Evolutionary conservation across 257 asterid species (phyloP).

Genomic region (Nicotiana attenuata): DNA sequence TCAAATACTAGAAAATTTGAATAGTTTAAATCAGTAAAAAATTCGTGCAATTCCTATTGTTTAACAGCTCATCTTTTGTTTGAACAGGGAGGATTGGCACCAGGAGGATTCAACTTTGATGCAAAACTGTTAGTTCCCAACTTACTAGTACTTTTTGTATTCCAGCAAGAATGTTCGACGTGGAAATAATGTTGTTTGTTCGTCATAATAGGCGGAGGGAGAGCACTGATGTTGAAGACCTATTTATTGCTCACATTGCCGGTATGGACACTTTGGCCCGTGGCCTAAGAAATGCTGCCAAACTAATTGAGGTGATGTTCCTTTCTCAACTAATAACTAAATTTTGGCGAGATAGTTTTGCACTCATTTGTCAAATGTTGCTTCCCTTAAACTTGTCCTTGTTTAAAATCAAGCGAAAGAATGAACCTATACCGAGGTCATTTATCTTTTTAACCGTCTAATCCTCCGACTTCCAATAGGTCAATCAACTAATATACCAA

Average conservation of each 20-base stretch:
- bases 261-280: constrained; percentile 97
- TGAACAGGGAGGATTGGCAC: constrained; percentile 85
- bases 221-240: constrained; percentile 94
- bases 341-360: neutral
- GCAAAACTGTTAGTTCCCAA: constrained; percentile 69
- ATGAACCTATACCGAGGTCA: too few relatives aligned
- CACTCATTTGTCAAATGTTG: neutral
- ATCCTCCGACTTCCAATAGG: too few relatives aligned
- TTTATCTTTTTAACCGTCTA: too few relatives aligned
- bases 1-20: neutral
- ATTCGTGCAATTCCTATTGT: neutral
- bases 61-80: neutral
- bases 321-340: neutral
- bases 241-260: constrained; percentile 87
- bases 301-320: constrained; percentile 62
- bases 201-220: constrained; percentile 70
- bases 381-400: too few relatives aligned
- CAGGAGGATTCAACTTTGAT: constrained; percentile 98
- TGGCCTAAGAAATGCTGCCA: constrained; percentile 88
- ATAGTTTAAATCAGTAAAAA: neutral
- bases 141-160: too few relatives aligned
- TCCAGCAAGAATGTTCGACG: too few relatives aligned
- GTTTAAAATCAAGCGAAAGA: too few relatives aligned
- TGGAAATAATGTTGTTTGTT: neutral
- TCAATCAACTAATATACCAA: neutral